Evolutionary conservation across 305 asterid species (phyloP).

Genomic region (Rubia peregrina): DNA sequence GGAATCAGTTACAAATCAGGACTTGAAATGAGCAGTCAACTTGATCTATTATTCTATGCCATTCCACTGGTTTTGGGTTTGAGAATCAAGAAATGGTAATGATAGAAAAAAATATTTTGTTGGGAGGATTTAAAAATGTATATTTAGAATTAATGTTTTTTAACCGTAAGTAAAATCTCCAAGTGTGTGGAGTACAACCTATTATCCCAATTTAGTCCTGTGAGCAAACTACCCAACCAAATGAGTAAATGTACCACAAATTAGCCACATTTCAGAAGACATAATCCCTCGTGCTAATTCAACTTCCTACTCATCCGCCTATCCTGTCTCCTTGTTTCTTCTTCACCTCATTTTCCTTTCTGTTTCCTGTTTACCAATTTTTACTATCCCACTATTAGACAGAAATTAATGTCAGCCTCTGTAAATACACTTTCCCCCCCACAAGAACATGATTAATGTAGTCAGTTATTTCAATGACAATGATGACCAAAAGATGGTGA

Average conservation of each 20-base stretch:
- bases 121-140: no score
- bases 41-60: not conserved
- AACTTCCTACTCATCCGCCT: constrained; percentile 15
- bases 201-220: constrained; percentile 7
- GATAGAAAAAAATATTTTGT: no score
- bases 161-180: not conserved
- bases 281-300: not conserved
- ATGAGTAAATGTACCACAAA: not conserved
- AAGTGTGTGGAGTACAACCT: constrained; percentile 8
- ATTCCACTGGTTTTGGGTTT: no score
- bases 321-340: not conserved
- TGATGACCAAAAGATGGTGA: constrained; percentile 2
- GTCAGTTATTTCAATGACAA: constrained; percentile 12
- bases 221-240: not conserved
- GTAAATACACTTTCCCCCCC: not conserved
- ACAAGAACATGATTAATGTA: not conserved
- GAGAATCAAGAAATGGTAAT: no score
- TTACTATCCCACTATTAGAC: not conserved
- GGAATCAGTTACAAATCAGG: not conserved
- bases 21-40: not conserved
- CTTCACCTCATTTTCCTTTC: not conserved
- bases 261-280: not conserved
- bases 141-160: no score
- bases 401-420: not conserved
- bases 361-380: not conserved